Conservation (phyloP, 805 yeast species). For the Cyberlindnera samutprakarnensis region DNA sequence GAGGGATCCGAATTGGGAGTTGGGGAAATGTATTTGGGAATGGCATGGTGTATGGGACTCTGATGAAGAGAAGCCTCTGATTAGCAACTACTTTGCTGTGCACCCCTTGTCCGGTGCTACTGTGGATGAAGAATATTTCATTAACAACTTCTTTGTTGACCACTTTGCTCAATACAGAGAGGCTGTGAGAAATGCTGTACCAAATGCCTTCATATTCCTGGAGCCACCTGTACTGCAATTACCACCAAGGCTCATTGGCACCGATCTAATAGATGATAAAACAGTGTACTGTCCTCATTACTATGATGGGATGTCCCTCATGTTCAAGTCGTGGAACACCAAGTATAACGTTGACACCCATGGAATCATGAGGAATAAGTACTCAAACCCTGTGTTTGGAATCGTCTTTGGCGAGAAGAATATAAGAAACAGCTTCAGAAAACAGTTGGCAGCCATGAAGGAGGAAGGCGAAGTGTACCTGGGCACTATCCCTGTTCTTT, state of each 20-base stretch:
- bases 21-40: constrained; percentile 78
- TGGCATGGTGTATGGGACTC: constrained; percentile 72
- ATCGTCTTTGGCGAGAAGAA: constrained; percentile 77
- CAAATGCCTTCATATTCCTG: constrained; percentile 48
- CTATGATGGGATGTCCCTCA: constrained; percentile 89
- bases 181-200: constrained; percentile 38
- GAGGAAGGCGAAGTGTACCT: constrained; percentile 53
- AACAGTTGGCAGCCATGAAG: constrained; percentile 61
- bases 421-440: constrained; percentile 63
- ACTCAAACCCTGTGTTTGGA: constrained; percentile 63
- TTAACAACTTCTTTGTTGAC: constrained; percentile 57
- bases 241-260: constrained; percentile 59
- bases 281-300: constrained; percentile 83
- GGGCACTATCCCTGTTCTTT: constrained; percentile 69
- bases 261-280: constrained; percentile 45
- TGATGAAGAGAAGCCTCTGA: constrained; percentile 27
- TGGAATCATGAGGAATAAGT: constrained; percentile 76
- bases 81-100: constrained; percentile 43
- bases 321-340: constrained; percentile 87
- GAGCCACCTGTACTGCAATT: constrained; percentile 77
- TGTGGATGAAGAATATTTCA: constrained; percentile 48
- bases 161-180: constrained; percentile 46
- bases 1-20: constrained; percentile 55
- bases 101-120: constrained; percentile 30
- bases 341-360: constrained; percentile 80